A percentile compares a stretch with the other conserved stretches of the same genome.
Conservation (phyloP, 2,329 filamentous ascomycete species). For the Colletotrichum caudatum region DNA sequence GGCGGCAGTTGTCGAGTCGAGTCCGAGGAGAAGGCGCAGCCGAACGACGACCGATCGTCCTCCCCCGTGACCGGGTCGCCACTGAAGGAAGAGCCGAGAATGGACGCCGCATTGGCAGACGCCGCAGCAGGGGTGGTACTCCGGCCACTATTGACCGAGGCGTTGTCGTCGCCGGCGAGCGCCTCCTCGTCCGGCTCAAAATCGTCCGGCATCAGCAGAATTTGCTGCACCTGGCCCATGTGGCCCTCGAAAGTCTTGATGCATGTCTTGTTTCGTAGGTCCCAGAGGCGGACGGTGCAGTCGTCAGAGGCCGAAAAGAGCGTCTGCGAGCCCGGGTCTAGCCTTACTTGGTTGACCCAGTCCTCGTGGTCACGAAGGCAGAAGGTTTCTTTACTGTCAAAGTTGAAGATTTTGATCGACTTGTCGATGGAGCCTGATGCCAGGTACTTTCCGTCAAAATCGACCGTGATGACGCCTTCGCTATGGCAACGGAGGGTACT, state of each 20-base stretch:
- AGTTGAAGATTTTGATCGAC: conserved; percentile 93
- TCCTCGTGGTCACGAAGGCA: conserved; percentile 86
- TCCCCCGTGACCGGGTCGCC: conserved; percentile 42
- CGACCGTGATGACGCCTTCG: conserved; percentile 85
- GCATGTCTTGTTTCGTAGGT: conserved; percentile 84
- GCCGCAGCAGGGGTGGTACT: conserved; percentile 55
- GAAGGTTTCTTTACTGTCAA: conserved; percentile 84
- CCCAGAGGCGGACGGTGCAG: conserved; percentile 91
- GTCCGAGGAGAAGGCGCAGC: conserved; percentile 71
- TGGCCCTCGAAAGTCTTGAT: conserved; percentile 85
- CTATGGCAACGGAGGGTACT: conserved; percentile 84
- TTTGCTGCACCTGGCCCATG: conserved; percentile 94
- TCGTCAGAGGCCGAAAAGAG: conserved; percentile 96
- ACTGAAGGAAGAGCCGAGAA: conserved; percentile 43
- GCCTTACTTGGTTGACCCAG: conserved; percentile 96
- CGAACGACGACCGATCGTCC: conserved; percentile 68
- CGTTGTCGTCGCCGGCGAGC: conserved; percentile 63
- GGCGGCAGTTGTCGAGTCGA: conserved; percentile 78
- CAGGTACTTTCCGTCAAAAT: conserved; percentile 86
- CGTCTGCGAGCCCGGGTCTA: conserved; percentile 85
- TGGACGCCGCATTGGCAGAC: conserved; percentile 41
- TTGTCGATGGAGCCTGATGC: conserved; percentile 91
- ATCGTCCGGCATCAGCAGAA: conserved; percentile 84
- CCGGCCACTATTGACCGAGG: conserved; percentile 62
- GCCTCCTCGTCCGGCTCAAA: conserved; percentile 86